These are phyloP conservation scores for Coniosporium apollinis DNA, from an alignment of 495 filamentous ascomycete species.

Conservation along the genomic window DNA sequence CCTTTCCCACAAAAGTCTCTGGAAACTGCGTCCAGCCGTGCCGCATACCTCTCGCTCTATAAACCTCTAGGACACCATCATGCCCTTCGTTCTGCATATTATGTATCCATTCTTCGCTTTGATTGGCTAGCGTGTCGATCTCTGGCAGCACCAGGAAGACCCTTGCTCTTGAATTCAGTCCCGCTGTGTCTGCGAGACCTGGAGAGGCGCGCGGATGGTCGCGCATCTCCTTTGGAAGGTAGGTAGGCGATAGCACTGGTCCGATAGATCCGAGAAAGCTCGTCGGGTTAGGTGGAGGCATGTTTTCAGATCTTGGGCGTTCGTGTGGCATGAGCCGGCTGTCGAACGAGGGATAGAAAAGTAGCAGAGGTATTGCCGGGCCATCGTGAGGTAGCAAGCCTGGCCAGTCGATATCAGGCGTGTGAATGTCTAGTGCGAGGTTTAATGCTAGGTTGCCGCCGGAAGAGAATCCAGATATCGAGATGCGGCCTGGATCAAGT, in stretches of 20 bases:
- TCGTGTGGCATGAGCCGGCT: background rate
- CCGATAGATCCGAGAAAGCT: background rate
- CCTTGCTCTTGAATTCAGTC: constrained; percentile 15
- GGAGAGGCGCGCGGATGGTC: constrained; percentile 14
- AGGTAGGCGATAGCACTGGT: background rate
- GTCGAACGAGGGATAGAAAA: constrained; percentile 1
- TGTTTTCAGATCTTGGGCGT: background rate
- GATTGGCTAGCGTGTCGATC: constrained; percentile 19
- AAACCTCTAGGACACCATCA: constrained; percentile 14
- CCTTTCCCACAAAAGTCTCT: constrained; percentile 12
- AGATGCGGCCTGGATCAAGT: background rate
- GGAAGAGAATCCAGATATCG: background rate
- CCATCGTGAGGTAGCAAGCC: background rate
- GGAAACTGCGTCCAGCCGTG: constrained; percentile 25
- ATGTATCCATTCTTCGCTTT: constrained; percentile 19
- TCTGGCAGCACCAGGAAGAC: constrained; percentile 22
- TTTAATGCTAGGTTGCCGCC: background rate
- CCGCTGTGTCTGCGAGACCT: constrained; percentile 13
- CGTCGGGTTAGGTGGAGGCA: background rate
- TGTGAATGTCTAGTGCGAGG: background rate
- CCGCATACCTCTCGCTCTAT: constrained; percentile 15
- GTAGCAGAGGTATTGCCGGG: background rate
- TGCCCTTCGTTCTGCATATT: constrained; percentile 10
- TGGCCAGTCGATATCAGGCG: background rate
- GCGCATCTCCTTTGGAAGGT: background rate